A percentile compares a stretch with the other conserved stretches of the same genome.
These are phyloP conservation scores for Albophoma yamanashiensis DNA, from an alignment of 2,329 filamentous ascomycete species.

Conservation along the genomic window DNA sequence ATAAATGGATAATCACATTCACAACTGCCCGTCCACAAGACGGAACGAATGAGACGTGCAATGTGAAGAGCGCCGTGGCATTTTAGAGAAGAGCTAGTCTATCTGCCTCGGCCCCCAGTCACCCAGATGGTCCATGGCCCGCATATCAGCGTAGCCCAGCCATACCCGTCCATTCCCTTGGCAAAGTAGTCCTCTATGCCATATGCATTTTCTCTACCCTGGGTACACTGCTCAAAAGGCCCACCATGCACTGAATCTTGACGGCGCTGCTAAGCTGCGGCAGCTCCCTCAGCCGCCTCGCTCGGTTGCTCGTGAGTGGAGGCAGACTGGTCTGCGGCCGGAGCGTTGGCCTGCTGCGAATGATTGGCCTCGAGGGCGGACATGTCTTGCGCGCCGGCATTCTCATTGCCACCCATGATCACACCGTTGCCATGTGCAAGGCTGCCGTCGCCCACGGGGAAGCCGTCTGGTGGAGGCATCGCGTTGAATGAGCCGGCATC, in stretches of 20 bases:
- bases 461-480: slow-evolving; percentile 1
- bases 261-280: background rate
- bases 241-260: background rate
- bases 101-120: background rate
- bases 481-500: slow-evolving; percentile 1
- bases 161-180: background rate
- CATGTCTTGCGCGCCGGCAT: background rate
- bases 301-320: background rate
- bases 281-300: background rate
- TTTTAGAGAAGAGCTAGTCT: background rate
- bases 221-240: background rate
- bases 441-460: background rate
- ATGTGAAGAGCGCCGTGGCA: no score
- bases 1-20: background rate
- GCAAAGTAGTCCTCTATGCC: background rate
- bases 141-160: background rate
- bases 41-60: background rate
- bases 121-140: background rate
- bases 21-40: background rate
- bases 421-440: background rate
- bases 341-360: background rate
- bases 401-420: background rate
- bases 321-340: background rate
- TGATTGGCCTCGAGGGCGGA: background rate
- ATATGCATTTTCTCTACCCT: background rate